Base-by-base conservation (phyloP, 352 stramenopile genomes). In the Sclerospora graminicola region DNA sequence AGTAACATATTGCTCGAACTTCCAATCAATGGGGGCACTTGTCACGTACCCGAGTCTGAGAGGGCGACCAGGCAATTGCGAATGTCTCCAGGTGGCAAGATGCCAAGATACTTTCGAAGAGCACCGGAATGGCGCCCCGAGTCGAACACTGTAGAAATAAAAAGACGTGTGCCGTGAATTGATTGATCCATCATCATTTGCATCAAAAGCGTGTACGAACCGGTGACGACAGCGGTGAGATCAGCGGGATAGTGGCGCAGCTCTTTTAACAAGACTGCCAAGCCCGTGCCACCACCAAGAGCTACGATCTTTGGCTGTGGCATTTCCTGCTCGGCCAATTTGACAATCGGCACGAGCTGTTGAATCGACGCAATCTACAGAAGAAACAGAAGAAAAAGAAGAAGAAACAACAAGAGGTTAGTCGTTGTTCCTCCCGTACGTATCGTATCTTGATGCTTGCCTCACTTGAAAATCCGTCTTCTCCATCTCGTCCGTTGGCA, bases 1-100 rank as follows among this genome's bases (percentile, higher is more conserved):
- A 4, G 26, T 42, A 4, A 47, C 10, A 23, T n/a, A 33, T 33
- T 33, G 28, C 5, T 9, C 9, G 8, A 0, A 29, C 8, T 18
- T 31, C 13, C 0, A 27, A 1, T 11, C 7, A 36, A 18, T 28
- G 18, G n/a, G n/a, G n/a, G n/a, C n/a, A n/a, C n/a, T n/a, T n/a
- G n/a, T n/a, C 24, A 62, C 58, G 26, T 39, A 88, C 75, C 75
- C 14, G 80, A 88, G 41, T 92, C 80, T 0, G 80, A 89, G 7
- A 92, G 48, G 4, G 80, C 80, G 1, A 92, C 80, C 10, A 92
- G 39, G n/a, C 80, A 92, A 35, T 92, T 92, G 48, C 80, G 77
- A 50, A 92, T 89, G 28, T 92, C 80, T 18, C 80, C 80, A 2
- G 80, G 80, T 8, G 80, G 80, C 18, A 92, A 45, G 40, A 92